Conservation (phyloP, 306 rosid species). For the Prunus armeniaca region DNA sequence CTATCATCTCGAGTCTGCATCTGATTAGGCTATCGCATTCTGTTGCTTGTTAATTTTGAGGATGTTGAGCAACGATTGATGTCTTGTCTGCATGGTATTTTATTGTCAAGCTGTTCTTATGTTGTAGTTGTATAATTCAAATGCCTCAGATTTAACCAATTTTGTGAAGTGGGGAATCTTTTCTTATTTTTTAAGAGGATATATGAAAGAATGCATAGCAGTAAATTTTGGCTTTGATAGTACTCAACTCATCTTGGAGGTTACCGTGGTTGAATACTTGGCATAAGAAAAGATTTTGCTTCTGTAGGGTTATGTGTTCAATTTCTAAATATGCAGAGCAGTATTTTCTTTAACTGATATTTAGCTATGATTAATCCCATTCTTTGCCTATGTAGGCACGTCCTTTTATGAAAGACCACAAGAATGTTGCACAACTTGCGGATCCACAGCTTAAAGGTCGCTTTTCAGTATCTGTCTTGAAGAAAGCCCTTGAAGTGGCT, state of each 20-base stretch:
- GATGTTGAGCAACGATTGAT: background rate
- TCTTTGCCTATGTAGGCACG: constrained; percentile 45
- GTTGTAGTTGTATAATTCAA: background rate
- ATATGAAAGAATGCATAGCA: background rate
- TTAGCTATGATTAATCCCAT: background rate
- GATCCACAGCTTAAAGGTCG: constrained; percentile 59
- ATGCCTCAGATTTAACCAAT: background rate
- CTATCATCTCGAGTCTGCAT: too few relatives aligned
- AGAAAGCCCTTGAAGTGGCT: constrained; percentile 65
- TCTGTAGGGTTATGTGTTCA: background rate
- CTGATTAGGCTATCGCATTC: background rate
- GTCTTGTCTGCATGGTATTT: background rate
- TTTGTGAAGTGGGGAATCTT: background rate
- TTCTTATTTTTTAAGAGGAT: background rate
- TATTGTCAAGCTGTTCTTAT: too few relatives aligned
- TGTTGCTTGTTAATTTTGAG: background rate
- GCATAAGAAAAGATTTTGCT: background rate
- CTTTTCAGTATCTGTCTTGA: constrained; percentile 41
- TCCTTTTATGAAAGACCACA: constrained; percentile 52
- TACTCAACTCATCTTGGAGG: background rate
- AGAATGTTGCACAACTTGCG: constrained; percentile 49
- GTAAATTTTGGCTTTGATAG: background rate
- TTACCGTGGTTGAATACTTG: too few relatives aligned
- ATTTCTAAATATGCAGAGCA: background rate
- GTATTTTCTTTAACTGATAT: background rate